Conservation (phyloP, 306 rosid genomes). For the Spatholobus suberectus region DNA sequence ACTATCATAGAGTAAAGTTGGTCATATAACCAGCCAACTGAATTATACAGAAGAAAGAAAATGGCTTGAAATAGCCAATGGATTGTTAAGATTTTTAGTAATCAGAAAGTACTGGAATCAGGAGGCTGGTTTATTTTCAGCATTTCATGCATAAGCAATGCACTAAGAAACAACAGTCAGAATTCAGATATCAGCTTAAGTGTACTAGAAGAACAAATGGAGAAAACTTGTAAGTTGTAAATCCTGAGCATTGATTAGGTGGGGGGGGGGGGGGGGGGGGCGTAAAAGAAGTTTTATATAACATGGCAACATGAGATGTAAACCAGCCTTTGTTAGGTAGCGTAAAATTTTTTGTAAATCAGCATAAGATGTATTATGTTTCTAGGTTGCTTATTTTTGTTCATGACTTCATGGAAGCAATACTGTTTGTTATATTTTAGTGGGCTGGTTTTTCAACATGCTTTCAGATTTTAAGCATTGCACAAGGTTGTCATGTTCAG, state of each 20-base stretch:
- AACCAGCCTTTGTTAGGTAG: too few relatives aligned
- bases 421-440: not conserved
- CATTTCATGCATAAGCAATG: not conserved
- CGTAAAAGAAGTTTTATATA: not conserved
- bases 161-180: not conserved
- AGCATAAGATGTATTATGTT: not conserved
- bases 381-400: too few relatives aligned
- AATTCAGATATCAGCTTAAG: not conserved
- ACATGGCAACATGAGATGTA: too few relatives aligned
- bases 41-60: not conserved
- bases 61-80: not conserved
- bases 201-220: not conserved
- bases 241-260: not conserved
- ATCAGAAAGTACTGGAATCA: not conserved
- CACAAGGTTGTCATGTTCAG: too few relatives aligned
- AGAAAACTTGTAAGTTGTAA: too few relatives aligned
- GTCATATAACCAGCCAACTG: too few relatives aligned
- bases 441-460: not conserved
- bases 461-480: not conserved
- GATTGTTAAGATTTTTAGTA: too few relatives aligned
- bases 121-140: not conserved
- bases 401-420: not conserved
- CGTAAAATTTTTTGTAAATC: not conserved
- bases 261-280: not conserved
- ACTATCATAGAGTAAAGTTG: too few relatives aligned